Evolutionary conservation across 305 asterid genomes (phyloP), one percentile per base, ranked within the genome.

Genomic region (Solanum hybrid): DNA sequence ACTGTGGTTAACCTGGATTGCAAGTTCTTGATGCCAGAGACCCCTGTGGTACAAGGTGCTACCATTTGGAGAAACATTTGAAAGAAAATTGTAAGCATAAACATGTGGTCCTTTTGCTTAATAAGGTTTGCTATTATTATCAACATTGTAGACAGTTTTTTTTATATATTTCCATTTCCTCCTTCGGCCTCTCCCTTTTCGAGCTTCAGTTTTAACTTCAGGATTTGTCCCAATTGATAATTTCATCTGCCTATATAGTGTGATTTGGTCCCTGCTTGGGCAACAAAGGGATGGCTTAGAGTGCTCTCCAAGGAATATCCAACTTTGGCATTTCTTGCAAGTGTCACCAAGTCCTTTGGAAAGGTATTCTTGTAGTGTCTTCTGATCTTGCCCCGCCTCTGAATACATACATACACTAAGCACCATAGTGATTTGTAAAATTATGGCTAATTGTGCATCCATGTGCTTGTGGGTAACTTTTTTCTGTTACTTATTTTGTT

Each of bases 11-110:
- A 34, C 64, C 51, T 89, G 81, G 78, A 22, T 92, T 91, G 89
- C 95, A 97, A 98, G 98, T 97, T 87, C 82, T 96, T 88, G 99
- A 97, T 93, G 96, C 99, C 69, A 94, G 99, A 91, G 99, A 97
- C 99, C 99, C n/a, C n/a, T 96, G 92, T 90, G 99, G 99, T 92
- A 97, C 99, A 69, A 94, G 99, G 93, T 97, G 99, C 92, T 95
- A 93, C 93, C 99, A 97, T 95, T 87, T 97, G 92, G 98, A 97
- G 95, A 95, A 82, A 93, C 99, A 97, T 93, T 92, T 97, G 91
- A 95, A 92, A 94, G 97, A 95, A 90, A 95, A 95, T 40, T 96
- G 99, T 95, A 95, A 93, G 92, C 99, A 96, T 90, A 97, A 96
- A 89, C 97, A 97, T 94, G 89, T 97, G 99, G 91, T 96, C 90